A percentile compares a stretch with the other conserved stretches of the same genome.
These are phyloP conservation scores for Vitis rotundifolia DNA, from an alignment of 164 flowering plant species.

Conservation along the genomic window DNA sequence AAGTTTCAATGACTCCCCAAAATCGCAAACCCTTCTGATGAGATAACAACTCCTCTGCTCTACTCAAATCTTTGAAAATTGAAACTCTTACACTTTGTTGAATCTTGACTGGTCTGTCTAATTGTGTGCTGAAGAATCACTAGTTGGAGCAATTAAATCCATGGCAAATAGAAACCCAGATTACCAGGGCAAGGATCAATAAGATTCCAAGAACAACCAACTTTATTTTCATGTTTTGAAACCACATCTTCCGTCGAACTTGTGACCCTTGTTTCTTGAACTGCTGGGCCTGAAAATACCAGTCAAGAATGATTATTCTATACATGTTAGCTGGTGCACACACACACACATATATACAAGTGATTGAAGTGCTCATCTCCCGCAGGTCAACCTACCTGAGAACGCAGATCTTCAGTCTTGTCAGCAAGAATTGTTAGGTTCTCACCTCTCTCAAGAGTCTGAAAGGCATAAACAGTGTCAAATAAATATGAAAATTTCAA, in stretches of 20 bases:
- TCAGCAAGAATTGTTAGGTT: constrained; percentile 58
- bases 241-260: constrained; percentile 88
- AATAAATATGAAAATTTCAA: neutral
- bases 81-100: neutral
- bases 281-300: constrained; percentile 67
- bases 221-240: constrained; percentile 91
- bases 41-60: neutral
- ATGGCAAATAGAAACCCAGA: constrained; percentile 83
- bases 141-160: constrained; percentile 83
- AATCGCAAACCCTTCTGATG: neutral
- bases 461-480: constrained; percentile 18
- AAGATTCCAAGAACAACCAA: constrained; percentile 77
- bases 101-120: neutral
- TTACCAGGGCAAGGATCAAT: constrained; percentile 64
- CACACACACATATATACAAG: neutral
- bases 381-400: constrained; percentile 35
- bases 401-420: constrained; percentile 70
- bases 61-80: neutral
- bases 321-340: neutral
- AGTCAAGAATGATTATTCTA: constrained; percentile 1
- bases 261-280: constrained; percentile 66
- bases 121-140: constrained; percentile 4
- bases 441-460: constrained; percentile 83
- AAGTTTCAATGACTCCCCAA: neutral
- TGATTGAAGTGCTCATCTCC: neutral